Base-by-base conservation (phyloP, 345 rosid species). In the Camelina hispida region DNA sequence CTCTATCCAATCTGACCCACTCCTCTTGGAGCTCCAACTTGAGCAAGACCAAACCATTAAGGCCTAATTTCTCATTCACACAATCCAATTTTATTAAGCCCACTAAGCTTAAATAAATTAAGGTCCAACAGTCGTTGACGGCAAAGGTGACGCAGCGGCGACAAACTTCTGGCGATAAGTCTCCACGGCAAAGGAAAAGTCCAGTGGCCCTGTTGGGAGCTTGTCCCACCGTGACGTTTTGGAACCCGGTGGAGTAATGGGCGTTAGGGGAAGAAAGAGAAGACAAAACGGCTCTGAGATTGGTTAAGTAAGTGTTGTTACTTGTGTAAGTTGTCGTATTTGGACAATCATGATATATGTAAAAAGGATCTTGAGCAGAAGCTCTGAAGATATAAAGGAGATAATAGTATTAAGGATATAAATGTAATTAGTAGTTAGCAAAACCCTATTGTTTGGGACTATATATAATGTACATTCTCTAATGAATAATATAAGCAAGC, bases 241-340 rank as follows among this genome's bases (percentile, higher is more conserved):
- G 66, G 40, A 48, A 71, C 37, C 84, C 83, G 4, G 48, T 66
- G 10, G 58, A 28, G 37, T 60, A 62, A 1, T 62, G 34, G 37
- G 74, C 64, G 65, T 72, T 66, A 12, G 50, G 37, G 42, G 64
- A 15, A 9, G 43, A 84, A 51, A 66, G 84, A 68, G 68, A 68
- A 7, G 51, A 83, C 79, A 60, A 81, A 79, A 76, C 18, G 51
- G 50, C 54, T 35, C 17, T 50, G n/a, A 86, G 84, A 68, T 85
- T 88, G 54, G 61, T 23, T 0, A 40, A 54, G 75, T 48, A 83
- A 42, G 82, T 62, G 73, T 79, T 79, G 66, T 78, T 78, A 1
- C 18, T 1, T 2, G 86, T 28, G 69, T 37, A 84, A 43, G 68
- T 83, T 22, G 11, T 58, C 4, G 53, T 51, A 53, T 17, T 48